Conservation (phyloP, 2,329 filamentous ascomycete species). For the Microsporum canis region DNA sequence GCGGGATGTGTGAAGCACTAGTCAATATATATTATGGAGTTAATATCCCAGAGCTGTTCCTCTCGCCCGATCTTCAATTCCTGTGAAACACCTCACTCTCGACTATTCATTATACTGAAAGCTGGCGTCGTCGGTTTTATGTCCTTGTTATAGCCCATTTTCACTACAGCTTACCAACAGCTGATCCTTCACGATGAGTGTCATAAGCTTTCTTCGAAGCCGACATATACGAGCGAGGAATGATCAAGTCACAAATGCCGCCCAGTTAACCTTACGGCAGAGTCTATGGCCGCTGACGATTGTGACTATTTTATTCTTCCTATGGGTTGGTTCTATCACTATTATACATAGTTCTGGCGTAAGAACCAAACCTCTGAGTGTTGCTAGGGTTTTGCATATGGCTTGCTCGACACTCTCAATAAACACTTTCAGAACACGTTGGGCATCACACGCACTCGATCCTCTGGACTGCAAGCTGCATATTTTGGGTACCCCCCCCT, state of each 20-base stretch:
- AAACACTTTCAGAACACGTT: constrained; percentile 49
- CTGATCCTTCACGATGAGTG: constrained; percentile 17
- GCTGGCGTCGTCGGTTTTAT: not conserved
- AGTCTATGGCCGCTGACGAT: constrained; percentile 34
- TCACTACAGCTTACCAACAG: not conserved
- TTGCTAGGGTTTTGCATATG: constrained; percentile 37
- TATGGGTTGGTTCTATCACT: constrained; percentile 36
- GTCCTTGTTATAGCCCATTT: not conserved
- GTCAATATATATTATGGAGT: not conserved
- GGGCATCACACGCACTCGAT: constrained; percentile 44
- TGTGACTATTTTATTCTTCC: constrained; percentile 41
- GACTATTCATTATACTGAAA: not conserved
- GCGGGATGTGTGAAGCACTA: not conserved
- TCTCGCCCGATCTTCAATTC: not conserved
- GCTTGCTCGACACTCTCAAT: constrained; percentile 41
- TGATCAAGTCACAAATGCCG: constrained; percentile 29
- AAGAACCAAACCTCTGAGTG: not conserved
- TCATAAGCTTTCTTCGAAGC: constrained; percentile 21
- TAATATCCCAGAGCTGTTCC: not conserved
- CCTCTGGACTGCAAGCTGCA: constrained; percentile 51
- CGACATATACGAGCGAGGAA: constrained; percentile 27
- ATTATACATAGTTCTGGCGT: not conserved
- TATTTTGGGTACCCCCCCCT: constrained; percentile 47
- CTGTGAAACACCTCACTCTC: not conserved
- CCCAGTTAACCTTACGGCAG: constrained; percentile 34